These are phyloP conservation scores for Rhipidocladum racemiflorum DNA, from an alignment of 176 grass and related monocot species.

Conservation along the genomic window DNA sequence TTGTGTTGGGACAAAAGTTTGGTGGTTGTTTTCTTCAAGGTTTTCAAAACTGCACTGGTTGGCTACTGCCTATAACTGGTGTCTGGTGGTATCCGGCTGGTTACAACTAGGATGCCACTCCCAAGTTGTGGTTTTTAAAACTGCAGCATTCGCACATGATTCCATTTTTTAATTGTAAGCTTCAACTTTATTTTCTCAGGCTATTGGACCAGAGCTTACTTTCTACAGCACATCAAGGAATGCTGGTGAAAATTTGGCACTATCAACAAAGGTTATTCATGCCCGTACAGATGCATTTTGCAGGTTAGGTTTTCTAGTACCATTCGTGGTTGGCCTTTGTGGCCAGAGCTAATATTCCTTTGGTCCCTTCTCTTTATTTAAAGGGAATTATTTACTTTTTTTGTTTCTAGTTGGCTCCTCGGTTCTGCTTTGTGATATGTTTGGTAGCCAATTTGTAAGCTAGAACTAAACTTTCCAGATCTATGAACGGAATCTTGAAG, in stretches of 20 bases:
- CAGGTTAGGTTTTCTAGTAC: slow-evolving; percentile 53
- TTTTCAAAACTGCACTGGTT: neutral
- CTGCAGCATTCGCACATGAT: neutral
- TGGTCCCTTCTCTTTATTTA: too few species aligned
- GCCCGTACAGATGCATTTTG: slow-evolving; percentile 85
- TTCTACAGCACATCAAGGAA: slow-evolving; percentile 88
- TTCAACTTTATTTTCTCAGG: slow-evolving; percentile 42
- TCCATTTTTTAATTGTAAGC: neutral
- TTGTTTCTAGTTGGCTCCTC: too few species aligned
- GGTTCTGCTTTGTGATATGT: too few species aligned
- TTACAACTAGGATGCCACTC: slow-evolving; percentile 3
- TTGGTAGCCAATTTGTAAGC: too few species aligned
- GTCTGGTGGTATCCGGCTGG: slow-evolving; percentile 3
- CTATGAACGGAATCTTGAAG: too few species aligned
- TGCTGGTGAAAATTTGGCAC: slow-evolving; percentile 57
- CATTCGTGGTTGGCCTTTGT: too few species aligned
- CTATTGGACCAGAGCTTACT: slow-evolving; percentile 95
- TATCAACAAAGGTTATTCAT: slow-evolving; percentile 94
- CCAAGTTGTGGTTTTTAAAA: slow-evolving; percentile 13
- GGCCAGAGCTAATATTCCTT: too few species aligned
- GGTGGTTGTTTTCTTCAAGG: neutral
- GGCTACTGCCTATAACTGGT: neutral
- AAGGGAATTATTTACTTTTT: too few species aligned
- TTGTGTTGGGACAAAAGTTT: too few species aligned
- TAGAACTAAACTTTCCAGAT: too few species aligned